Conservation (phyloP, 169 alveolate species). For the Cryptosporidium sp. region DNA sequence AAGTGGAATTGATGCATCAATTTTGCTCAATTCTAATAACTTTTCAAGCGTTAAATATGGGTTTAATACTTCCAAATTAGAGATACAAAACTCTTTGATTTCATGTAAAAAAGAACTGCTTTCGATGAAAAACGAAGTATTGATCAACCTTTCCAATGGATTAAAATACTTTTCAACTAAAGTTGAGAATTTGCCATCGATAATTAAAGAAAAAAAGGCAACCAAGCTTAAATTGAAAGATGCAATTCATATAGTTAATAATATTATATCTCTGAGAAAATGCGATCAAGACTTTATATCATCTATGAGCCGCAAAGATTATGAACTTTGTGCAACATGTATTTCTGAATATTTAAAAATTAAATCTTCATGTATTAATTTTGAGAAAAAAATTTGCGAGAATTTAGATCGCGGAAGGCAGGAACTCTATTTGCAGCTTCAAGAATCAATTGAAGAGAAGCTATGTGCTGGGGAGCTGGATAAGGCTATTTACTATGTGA, state of each 20-base stretch:
- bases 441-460: constrained; percentile 11
- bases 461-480: constrained; percentile 30
- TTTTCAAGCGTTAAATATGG: constrained; percentile 20
- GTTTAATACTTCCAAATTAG: background rate
- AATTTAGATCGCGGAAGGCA: constrained; percentile 43
- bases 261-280: constrained; percentile 38
- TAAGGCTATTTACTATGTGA: constrained; percentile 19
- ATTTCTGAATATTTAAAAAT: constrained; percentile 32
- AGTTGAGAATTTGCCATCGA: constrained; percentile 58
- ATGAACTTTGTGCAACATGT: constrained; percentile 12
- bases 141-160: constrained; percentile 33
- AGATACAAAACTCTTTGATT: constrained; percentile 31
- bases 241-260: constrained; percentile 41
- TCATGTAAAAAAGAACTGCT: constrained; percentile 18
- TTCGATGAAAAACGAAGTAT: constrained; percentile 61
- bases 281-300: constrained; percentile 31
- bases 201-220: constrained; percentile 2
- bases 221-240: constrained; percentile 16
- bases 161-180: constrained; percentile 25
- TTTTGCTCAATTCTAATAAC: background rate
- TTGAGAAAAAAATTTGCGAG: constrained; percentile 36
- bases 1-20: constrained; percentile 18
- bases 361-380: constrained; percentile 51
- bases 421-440: constrained; percentile 7
- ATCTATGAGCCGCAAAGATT: constrained; percentile 15